Evolutionary conservation across 2,329 filamentous ascomycete species (phyloP).

Genomic region (Parastagonospora nodorum): DNA sequence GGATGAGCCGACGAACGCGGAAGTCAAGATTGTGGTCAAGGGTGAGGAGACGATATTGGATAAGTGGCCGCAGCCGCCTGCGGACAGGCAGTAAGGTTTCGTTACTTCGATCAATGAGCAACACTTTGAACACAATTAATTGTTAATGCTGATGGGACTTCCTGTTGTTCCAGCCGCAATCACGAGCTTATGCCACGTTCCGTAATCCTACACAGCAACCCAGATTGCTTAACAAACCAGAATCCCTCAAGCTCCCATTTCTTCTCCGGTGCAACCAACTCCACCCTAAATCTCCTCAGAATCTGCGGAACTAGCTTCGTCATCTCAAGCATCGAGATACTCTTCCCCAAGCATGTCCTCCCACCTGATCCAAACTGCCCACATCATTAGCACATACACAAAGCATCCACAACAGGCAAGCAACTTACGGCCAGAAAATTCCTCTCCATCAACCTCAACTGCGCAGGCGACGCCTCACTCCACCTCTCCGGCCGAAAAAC

Average conservation of each 20-base stretch:
- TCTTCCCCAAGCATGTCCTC: neutral
- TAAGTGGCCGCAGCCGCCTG: slow-evolving; percentile 27
- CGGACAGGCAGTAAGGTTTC: too few relatives aligned
- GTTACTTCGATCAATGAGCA: too few relatives aligned
- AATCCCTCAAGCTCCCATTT: too few relatives aligned
- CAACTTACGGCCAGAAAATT: neutral
- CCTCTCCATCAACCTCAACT: neutral
- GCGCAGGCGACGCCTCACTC: neutral
- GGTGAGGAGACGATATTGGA: slow-evolving; percentile 53
- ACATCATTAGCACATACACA: too few relatives aligned
- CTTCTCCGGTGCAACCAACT: too few relatives aligned
- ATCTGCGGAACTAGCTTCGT: neutral
- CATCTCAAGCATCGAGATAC: neutral
- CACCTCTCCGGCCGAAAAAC: neutral
- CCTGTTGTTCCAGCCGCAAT: too few relatives aligned
- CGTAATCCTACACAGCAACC: too few relatives aligned
- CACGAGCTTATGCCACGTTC: too few relatives aligned
- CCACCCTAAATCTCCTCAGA: neutral
- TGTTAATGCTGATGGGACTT: too few relatives aligned
- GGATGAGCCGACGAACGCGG: slow-evolving; percentile 40
- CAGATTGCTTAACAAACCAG: too few relatives aligned
- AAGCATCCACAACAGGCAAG: too few relatives aligned
- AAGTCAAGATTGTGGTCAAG: slow-evolving; percentile 53
- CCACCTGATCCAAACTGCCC: neutral
- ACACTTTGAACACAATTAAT: too few relatives aligned